Percentiles rank a stretch among this genome's conserved stretches.
phyloP scores from a whole-genome alignment of 2,329 filamentous ascomycete genomes.

The Sporothrix protearum region DNA sequence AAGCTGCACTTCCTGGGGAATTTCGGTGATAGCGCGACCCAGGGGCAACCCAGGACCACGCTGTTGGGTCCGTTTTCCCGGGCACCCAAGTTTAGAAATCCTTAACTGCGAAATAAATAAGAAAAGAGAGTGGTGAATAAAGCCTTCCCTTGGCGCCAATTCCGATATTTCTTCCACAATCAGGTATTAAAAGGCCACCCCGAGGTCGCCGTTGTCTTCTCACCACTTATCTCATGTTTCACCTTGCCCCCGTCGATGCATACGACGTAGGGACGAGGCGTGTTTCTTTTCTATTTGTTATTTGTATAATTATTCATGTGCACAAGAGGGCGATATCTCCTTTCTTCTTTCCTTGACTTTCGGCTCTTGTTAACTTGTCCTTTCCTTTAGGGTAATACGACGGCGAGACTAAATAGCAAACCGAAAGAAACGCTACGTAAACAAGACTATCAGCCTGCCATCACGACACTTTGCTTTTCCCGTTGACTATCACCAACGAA shows the following conservation, averaged over 20 bases:
- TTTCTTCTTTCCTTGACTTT: background rate
- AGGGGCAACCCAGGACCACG: slow-evolving; percentile 21
- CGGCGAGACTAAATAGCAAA: background rate
- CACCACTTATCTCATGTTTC: background rate
- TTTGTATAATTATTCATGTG: no score
- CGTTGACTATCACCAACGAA: background rate
- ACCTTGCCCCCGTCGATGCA: background rate
- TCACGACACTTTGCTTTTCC: background rate
- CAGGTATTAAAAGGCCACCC: background rate
- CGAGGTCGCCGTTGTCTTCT: background rate
- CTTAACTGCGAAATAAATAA: background rate
- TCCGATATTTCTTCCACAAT: background rate
- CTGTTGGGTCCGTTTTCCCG: slow-evolving; percentile 22
- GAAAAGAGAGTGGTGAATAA: background rate
- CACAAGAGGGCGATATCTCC: no score
- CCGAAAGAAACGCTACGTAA: background rate
- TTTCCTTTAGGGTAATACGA: no score
- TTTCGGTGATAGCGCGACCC: background rate
- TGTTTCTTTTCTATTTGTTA: background rate
- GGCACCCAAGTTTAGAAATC: no score
- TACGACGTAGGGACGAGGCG: background rate
- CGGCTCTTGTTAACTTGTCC: background rate
- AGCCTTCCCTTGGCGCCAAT: background rate
- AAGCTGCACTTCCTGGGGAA: background rate
- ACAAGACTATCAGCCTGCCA: background rate